These are phyloP conservation scores for Pythium aquatile DNA, from an alignment of 352 stramenopile species.

Conservation along the genomic window DNA sequence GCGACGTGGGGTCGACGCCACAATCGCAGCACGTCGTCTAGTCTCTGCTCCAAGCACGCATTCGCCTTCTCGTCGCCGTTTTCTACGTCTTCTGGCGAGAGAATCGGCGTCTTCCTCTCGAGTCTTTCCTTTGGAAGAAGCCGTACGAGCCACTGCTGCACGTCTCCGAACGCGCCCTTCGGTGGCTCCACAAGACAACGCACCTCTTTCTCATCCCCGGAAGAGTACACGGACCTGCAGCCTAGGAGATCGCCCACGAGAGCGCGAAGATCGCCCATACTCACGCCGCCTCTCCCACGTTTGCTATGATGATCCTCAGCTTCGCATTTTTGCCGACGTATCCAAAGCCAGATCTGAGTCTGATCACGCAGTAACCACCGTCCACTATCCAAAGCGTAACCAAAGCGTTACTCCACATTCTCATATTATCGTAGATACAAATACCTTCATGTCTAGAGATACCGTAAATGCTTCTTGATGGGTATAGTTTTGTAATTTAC, in stretches of 20 bases:
- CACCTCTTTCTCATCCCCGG: slow-evolving; percentile 34
- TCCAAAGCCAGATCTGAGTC: slow-evolving; percentile 15
- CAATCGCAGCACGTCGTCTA: slow-evolving; percentile 27
- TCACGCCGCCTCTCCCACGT: not conserved
- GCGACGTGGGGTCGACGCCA: not conserved
- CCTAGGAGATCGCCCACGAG: slow-evolving; percentile 34
- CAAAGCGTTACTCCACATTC: not conserved
- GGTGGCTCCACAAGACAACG: slow-evolving; percentile 53
- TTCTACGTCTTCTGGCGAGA: not conserved
- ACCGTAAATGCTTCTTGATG: not conserved
- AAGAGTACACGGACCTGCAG: slow-evolving; percentile 56
- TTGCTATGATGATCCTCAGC: not conserved
- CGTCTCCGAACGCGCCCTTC: not conserved
- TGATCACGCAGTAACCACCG: not conserved
- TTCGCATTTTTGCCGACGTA: not conserved
- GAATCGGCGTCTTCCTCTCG: not conserved
- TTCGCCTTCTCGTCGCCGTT: not conserved
- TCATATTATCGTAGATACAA: too few relatives aligned
- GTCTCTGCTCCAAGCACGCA: not conserved
- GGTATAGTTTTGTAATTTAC: not conserved
- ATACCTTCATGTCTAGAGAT: too few relatives aligned
- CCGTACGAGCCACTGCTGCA: slow-evolving; percentile 25
- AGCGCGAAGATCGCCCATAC: slow-evolving; percentile 36
- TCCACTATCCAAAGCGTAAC: not conserved
- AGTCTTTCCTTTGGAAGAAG: slow-evolving; percentile 16